Base-by-base conservation (phyloP, 2,329 filamentous ascomycete genomes). In the Xylariomycetidae sp. region DNA sequence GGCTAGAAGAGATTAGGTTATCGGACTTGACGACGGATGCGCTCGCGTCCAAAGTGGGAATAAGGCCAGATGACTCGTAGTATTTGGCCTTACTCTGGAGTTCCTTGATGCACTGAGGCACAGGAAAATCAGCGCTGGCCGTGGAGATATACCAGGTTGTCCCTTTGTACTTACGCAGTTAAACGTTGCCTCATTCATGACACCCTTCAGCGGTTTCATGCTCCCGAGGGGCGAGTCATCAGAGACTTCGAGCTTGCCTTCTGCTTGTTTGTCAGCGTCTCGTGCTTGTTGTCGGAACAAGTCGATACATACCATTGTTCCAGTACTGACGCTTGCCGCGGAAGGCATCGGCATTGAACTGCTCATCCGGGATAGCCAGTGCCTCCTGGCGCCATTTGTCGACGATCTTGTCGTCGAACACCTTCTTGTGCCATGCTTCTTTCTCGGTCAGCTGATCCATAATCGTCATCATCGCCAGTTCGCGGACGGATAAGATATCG, bases 1-100 rank as follows among this genome's bases (percentile, higher is more conserved):
- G 47, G 6, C 39, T 40, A 0, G 29, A 19, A 4, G 61, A 40
- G 3, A 78, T 52, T 3, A 63, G 49, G 1, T 41, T 53, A 49
- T 79, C 74, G 0, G 73, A 72, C 47, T 79, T 79, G 40, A 64
- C 65, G 4, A 75, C 57, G 19, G 61, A 59, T 6, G 37, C 32
- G 7, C 37, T 31, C 3, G 60, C 58, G 33, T 75, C 70, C 14
- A 73, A 56, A 1, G 66, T 60, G 4, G 59, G 57, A 7, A 73
- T 47, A 9, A 68, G 53, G 2, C 59, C 51, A 12, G 56, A 58
- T 4, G 57, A 36, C 32, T 63, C 50, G 37, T 64, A 64, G n/a
- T 64, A 49, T n/a, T 45, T 47, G 1, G 70, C 69, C 44, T 77
- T 75, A 46, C 62, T 63, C 10, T 56, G 59, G 0, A 77, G 59